phyloP scores from a whole-genome alignment of 441 rosid species.

The Viola pubescens region DNA sequence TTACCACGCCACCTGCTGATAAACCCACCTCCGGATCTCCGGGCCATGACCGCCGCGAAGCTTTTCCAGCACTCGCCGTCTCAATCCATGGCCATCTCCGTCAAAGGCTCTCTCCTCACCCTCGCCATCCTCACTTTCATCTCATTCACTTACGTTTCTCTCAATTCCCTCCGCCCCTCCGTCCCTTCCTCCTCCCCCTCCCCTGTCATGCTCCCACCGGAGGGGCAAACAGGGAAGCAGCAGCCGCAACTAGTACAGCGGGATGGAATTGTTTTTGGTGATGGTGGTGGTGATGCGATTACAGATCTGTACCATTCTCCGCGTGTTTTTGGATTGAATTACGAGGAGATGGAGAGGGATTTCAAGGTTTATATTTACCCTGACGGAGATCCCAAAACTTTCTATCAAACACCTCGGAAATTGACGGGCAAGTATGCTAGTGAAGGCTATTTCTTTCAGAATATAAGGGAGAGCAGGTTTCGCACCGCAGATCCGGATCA shows the following conservation, averaged over 20 bases:
- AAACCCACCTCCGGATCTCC: neutral
- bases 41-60: conserved; percentile 37
- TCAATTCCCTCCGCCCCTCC: conserved; percentile 45
- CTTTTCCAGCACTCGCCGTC: conserved; percentile 17
- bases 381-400: conserved; percentile 84
- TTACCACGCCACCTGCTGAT: neutral
- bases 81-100: conserved; percentile 34
- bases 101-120: conserved; percentile 54
- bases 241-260: neutral
- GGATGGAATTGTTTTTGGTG: neutral
- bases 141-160: conserved; percentile 57
- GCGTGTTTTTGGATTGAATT: conserved; percentile 48
- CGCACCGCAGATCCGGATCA: conserved; percentile 66
- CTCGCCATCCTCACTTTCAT: conserved; percentile 58
- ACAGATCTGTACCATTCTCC: conserved; percentile 64
- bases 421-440: conserved; percentile 92
- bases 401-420: conserved; percentile 87
- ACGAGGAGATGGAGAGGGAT: conserved; percentile 65
- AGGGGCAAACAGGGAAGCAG: neutral
- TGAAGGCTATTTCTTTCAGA: conserved; percentile 93
- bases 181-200: conserved; percentile 14
- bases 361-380: conserved; percentile 84
- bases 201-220: conserved; percentile 7
- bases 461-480: conserved; percentile 67
- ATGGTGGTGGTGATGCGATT: conserved; percentile 18